Percentiles rank a stretch among this genome's conserved stretches.
These are phyloP conservation scores for Grigorovia humatica DNA, from an alignment of 805 yeast genomes.

Conservation along the genomic window DNA sequence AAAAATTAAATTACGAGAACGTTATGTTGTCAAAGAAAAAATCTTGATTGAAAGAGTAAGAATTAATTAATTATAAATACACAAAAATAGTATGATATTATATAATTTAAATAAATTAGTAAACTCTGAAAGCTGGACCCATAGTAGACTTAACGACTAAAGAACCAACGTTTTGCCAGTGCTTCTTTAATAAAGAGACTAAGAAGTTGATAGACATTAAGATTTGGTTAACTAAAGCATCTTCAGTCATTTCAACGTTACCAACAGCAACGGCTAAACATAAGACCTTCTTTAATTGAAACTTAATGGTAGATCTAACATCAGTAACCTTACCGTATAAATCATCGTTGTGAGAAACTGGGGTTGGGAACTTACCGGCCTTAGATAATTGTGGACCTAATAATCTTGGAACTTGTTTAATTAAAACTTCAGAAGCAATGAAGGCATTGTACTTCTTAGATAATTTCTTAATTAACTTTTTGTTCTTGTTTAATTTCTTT, in stretches of 20 bases:
- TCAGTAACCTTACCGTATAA: conserved; percentile 91
- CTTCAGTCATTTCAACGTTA: conserved; percentile 99
- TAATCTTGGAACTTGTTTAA: conserved; percentile 99
- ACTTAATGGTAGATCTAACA: conserved; percentile 98
- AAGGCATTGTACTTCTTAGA: conserved; percentile 99
- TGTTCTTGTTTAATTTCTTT: conserved; percentile 99
- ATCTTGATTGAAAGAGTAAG: background rate
- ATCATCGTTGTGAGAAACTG: conserved; percentile 99
- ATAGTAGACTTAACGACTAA: conserved; percentile 97
- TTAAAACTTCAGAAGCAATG: conserved; percentile 97
- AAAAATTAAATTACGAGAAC: no score
- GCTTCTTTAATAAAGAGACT: conserved; percentile 98
- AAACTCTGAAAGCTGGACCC: conserved; percentile 99
- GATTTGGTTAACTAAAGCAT: conserved; percentile 90
- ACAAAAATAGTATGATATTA: background rate
- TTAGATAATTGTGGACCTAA: conserved; percentile 99
- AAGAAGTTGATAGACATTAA: conserved; percentile 98
- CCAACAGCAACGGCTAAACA: conserved; percentile 99
- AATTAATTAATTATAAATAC: background rate
- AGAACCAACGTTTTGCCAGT: conserved; percentile 99
- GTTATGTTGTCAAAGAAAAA: no score
- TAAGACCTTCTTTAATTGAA: conserved; percentile 99
- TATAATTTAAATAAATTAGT: conserved; percentile 42
- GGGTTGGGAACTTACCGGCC: conserved; percentile 99
- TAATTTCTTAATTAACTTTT: conserved; percentile 98